These are phyloP conservation scores for Naematelia encephala DNA, from an alignment of 768 basidiomycete species.

Conservation along the genomic window DNA sequence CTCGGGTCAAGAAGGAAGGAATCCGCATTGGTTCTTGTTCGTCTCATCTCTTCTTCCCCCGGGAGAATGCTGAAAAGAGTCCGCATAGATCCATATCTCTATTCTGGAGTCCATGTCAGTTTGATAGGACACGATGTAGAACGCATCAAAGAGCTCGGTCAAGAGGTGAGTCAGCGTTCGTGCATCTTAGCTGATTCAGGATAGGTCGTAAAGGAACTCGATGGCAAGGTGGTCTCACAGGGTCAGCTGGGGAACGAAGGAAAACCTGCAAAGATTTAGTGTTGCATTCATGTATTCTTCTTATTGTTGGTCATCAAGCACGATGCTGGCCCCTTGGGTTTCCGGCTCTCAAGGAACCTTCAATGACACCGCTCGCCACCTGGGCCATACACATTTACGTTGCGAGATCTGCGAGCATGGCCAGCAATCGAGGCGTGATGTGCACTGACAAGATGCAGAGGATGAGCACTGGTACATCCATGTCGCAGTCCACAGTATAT, in stretches of 20 bases:
- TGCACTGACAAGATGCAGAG: too few species aligned
- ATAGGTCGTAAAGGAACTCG: conserved; percentile 51
- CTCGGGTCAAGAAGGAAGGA: conserved; percentile 67
- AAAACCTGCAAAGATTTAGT: neutral
- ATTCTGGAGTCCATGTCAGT: conserved; percentile 66
- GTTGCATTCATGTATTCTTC: neutral
- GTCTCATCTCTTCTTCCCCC: conserved; percentile 44
- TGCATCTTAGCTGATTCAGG: neutral
- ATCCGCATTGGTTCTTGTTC: conserved; percentile 81
- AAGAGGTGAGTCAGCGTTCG: conserved; percentile 47
- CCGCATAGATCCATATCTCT: conserved; percentile 29
- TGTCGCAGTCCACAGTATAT: too few species aligned
- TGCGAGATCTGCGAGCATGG: too few species aligned
- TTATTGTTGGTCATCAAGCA: neutral
- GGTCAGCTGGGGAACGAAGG: conserved; percentile 45
- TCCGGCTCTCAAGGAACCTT: too few species aligned
- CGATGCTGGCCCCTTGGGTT: too few species aligned
- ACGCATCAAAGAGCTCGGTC: conserved; percentile 48
- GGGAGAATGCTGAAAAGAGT: conserved; percentile 24
- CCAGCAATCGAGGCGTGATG: too few species aligned
- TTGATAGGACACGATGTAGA: conserved; percentile 57
- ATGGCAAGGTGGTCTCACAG: conserved; percentile 51
- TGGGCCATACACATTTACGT: too few species aligned
- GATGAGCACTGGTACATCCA: too few species aligned
- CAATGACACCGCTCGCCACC: too few species aligned